Evolutionary conservation across 228 moss, liverwort and hornwort genomes (phyloP), one percentile per base, ranked within the genome.

Genomic region (Sphagnum fallax): DNA sequence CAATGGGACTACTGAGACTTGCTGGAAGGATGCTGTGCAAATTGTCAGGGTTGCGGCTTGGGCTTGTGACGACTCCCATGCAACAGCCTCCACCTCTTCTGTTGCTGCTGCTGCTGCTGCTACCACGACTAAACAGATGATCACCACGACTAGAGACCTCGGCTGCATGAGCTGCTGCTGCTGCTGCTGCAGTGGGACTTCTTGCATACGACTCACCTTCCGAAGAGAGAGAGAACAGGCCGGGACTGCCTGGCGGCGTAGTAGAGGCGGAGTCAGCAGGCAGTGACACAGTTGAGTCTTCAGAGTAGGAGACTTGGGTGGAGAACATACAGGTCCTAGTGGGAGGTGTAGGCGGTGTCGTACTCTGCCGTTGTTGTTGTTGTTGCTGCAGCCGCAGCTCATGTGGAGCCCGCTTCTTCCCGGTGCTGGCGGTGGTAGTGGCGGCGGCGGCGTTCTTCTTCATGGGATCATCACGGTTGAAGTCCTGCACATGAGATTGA

Each of bases 11-110:
- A 32, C 66, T 76, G 18, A 84, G 14, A 51, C 70, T 72, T 4
- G 52, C 50, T 0, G 81, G 79, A 5, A 81, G 63, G 5, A 85
- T 75, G 63, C 79, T 80, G 71, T 82, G 76, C 15, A 86, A 16
- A 52, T 82, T 86, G 15, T 82, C 86, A 5, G 82, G 80, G 62
- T 86, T 82, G 53, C 67, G 70, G 50, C n/a, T 49, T n/a, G 75
- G 16, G 63, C 67, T 8, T 72, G 75, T 49, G 70, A 79, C 16
- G 67, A 9, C 65, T 48, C 47, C 11, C 8, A 52, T 13, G 55
- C 55, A 8, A 55, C 32, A 32, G 32, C 32, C 32, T 32, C 32
- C 32, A 32, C 32, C 32, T 32, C 32, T 32, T 32, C 32, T 32
- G 32, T 32, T 32, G 2, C 32, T 32, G 32, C 32, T 32, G 32